Evolutionary conservation across 2,329 filamentous ascomycete genomes (phyloP), one percentile per base, ranked within the genome.

Genomic region (Ceratocystis colombiana): DNA sequence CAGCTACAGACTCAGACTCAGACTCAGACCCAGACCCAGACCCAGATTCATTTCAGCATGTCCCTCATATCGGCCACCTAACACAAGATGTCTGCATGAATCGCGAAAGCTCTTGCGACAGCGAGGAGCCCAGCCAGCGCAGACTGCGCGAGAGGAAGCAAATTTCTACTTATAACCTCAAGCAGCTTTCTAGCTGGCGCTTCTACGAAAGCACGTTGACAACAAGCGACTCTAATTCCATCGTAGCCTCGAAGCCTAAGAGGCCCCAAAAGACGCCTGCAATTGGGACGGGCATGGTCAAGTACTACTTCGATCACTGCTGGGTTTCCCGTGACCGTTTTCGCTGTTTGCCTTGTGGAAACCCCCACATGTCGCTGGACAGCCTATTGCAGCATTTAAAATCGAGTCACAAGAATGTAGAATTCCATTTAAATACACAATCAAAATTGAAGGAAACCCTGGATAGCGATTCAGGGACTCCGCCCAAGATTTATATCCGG

Each of bases 331-430:
- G 82, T n/a, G 77, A 81, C 44, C 78, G 74, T 37, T 82, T 78
- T 70, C 74, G 76, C 59, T 85, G 82, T 71, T 74, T 83, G 64
- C 73, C 78, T 33, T 85, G 82, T 70, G 79, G 78, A 33, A 76
- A 75, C 1, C 72, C 75, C 25, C 78, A 83, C 68, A 73, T 77
- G 28, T 78, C 78, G 6, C 74, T 84, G 68, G 71, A 72, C n/a
- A 76, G 79, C 68, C 73, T 85, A 67, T 76, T 78, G 65, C 72
- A 76, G 37, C 82, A 85, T 69, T 72, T 84, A n/a, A 71, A 59
- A 15, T 61, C 53, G 8, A 44, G 20, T 5, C 64, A 65, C 55
- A 59, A 48, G 15, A 65, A 65, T 48, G 53, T 65, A 33, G 53
- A 61, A 28, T 65, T 65, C 5, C 20, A 28, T 30, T 12, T 48